Evolutionary conservation across 1,284 basidiomycete species (phyloP).

Genomic region (Violaceomyces palustris): DNA sequence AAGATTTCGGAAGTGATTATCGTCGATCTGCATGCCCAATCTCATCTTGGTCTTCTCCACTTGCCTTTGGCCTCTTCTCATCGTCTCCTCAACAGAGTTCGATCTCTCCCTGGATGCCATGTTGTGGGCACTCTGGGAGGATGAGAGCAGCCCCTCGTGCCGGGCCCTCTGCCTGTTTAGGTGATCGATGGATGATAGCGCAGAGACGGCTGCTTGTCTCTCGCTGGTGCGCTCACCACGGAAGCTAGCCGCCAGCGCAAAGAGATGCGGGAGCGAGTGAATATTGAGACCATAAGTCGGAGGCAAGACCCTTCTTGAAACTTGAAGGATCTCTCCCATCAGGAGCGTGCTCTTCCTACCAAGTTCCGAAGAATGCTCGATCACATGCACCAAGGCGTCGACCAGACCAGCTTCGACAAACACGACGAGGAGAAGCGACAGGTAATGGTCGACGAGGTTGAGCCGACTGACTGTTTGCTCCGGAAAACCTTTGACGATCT

Average conservation of each 20-base stretch:
- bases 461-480: conserved; percentile 55
- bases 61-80: conserved; percentile 63
- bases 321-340: conserved; percentile 83
- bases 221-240: conserved; percentile 48
- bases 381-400: conserved; percentile 41
- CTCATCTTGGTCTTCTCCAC: conserved; percentile 85
- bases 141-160: no score
- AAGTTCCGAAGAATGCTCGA: conserved; percentile 27
- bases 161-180: conserved; percentile 61
- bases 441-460: conserved; percentile 87
- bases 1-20: conserved; percentile 47
- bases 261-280: conserved; percentile 78
- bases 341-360: conserved; percentile 67
- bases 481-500: no score
- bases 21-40: conserved; percentile 67
- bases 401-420: conserved; percentile 77
- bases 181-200: conserved; percentile 82
- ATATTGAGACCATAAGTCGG: conserved; percentile 73
- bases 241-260: conserved; percentile 74
- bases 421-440: conserved; percentile 79
- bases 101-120: conserved; percentile 58
- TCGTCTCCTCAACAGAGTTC: conserved; percentile 78
- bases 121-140: no score
- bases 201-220: conserved; percentile 74
- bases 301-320: conserved; percentile 84